A percentile compares a stretch with the other conserved stretches of the same genome.
phyloP scores from a whole-genome alignment of 805 yeast species.

The Saturnispora ahearnii region DNA sequence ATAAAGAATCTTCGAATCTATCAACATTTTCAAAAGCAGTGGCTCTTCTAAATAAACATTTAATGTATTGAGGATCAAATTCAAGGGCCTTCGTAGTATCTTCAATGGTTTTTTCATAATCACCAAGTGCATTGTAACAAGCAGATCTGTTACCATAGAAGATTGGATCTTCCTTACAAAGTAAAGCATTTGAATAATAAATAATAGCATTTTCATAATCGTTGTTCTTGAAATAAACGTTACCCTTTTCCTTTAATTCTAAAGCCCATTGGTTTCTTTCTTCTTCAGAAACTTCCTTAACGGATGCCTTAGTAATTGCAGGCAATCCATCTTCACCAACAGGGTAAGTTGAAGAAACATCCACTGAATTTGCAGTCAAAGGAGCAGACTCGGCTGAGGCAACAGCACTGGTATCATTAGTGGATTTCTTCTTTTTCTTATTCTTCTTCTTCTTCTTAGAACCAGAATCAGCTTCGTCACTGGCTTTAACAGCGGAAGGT shows the following conservation, averaged over 20 bases:
- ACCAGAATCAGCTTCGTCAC: constrained; percentile 8
- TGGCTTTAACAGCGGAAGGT: constrained; percentile 10
- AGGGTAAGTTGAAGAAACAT: constrained; percentile 34
- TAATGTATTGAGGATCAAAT: constrained; percentile 81
- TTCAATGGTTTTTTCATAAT: constrained; percentile 75
- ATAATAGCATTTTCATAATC: constrained; percentile 68
- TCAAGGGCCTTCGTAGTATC: constrained; percentile 83
- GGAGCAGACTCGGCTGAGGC: constrained; percentile 12
- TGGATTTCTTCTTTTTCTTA: constrained; percentile 34
- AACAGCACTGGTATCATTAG: constrained; percentile 13
- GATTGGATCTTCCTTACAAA: constrained; percentile 72
- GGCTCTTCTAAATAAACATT: constrained; percentile 90
- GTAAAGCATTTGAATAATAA: constrained; percentile 70
- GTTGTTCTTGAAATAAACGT: constrained; percentile 62
- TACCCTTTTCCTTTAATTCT: constrained; percentile 85
- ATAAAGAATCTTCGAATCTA: constrained; percentile 73
- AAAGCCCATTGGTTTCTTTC: constrained; percentile 59
- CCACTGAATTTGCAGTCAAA: background rate
- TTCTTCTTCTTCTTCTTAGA: constrained; percentile 31
- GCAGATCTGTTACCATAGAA: constrained; percentile 95
- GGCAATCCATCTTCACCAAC: constrained; percentile 50
- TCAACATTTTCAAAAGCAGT: constrained; percentile 80
- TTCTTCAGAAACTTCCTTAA: constrained; percentile 37
- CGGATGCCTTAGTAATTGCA: constrained; percentile 37
- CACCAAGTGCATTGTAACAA: constrained; percentile 74